Evolutionary conservation across 768 basidiomycete genomes (phyloP).

Genomic region (Lentinula aciculospora): DNA sequence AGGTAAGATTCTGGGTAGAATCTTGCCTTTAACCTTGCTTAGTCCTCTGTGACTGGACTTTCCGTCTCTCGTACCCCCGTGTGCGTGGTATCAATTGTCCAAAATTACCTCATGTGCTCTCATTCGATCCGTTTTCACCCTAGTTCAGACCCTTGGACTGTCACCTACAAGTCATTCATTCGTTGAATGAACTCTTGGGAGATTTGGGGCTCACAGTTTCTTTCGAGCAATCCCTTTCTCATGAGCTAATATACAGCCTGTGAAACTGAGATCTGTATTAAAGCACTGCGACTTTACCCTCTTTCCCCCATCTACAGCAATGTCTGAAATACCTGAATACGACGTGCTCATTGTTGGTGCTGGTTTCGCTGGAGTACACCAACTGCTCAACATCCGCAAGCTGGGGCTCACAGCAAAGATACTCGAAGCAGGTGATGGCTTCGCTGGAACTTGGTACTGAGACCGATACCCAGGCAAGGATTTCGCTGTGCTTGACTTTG

Average conservation of each 20-base stretch:
- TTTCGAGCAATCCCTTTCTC: background rate
- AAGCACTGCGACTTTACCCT: background rate
- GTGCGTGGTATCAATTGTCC: background rate
- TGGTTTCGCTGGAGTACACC: constrained; percentile 1
- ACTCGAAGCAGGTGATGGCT: background rate
- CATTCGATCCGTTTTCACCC: background rate
- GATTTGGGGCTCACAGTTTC: background rate
- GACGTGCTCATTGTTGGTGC: constrained; percentile 1
- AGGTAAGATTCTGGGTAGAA: too few relatives aligned
- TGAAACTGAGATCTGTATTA: background rate
- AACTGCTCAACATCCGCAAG: background rate
- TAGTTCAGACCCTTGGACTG: background rate
- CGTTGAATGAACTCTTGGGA: background rate
- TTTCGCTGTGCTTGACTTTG: too few relatives aligned
- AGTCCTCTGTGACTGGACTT: too few relatives aligned
- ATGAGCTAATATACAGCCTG: background rate
- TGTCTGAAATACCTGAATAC: background rate
- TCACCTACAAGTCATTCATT: background rate
- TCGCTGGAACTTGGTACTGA: constrained; percentile 5
- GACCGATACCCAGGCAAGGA: background rate
- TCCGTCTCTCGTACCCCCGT: too few relatives aligned
- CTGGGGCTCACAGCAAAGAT: constrained; percentile 2
- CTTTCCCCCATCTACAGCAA: background rate
- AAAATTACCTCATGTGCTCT: background rate
- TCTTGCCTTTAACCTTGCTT: too few relatives aligned